phyloP scores from a whole-genome alignment of 805 yeast genomes.

The Metschnikowia lunata region DNA sequence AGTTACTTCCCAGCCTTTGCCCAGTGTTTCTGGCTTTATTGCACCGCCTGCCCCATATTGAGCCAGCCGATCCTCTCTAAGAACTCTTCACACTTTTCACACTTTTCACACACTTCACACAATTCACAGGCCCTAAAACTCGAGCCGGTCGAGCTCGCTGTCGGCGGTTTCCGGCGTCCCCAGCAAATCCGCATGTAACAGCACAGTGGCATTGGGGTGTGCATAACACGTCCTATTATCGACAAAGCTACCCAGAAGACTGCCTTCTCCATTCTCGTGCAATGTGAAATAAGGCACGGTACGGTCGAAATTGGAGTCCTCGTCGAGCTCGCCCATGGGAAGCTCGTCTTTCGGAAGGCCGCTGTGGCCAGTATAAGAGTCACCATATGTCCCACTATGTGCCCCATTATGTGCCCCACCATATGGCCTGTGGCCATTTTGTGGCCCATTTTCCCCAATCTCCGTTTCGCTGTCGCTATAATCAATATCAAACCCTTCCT shows the following conservation, averaged over 20 bases:
- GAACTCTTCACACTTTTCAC: no score
- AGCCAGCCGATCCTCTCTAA: no score
- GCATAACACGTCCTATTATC: slow-evolving; percentile 41
- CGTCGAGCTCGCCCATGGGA: slow-evolving; percentile 16
- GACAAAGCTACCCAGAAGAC: slow-evolving; percentile 24
- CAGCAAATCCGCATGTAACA: slow-evolving; percentile 13
- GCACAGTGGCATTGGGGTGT: slow-evolving; percentile 40
- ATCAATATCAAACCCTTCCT: slow-evolving; percentile 34
- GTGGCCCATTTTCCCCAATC: neutral
- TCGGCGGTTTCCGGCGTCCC: slow-evolving; percentile 9
- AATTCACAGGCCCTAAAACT: neutral
- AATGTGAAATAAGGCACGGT: slow-evolving; percentile 27
- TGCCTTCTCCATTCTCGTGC: slow-evolving; percentile 27
- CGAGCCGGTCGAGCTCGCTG: slow-evolving; percentile 9
- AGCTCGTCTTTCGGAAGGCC: slow-evolving; percentile 2
- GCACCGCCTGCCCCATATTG: no score
- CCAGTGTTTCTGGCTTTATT: no score
- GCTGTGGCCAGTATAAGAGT: neutral
- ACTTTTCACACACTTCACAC: no score
- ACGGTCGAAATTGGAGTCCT: slow-evolving; percentile 17
- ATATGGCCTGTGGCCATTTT: neutral
- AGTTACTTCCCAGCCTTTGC: no score
- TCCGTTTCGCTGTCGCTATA: slow-evolving; percentile 22
- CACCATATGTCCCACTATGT: no score
- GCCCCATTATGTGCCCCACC: no score